Conservation (phyloP, 2,329 filamentous ascomycete genomes). For the Aspergillus texensis region DNA sequence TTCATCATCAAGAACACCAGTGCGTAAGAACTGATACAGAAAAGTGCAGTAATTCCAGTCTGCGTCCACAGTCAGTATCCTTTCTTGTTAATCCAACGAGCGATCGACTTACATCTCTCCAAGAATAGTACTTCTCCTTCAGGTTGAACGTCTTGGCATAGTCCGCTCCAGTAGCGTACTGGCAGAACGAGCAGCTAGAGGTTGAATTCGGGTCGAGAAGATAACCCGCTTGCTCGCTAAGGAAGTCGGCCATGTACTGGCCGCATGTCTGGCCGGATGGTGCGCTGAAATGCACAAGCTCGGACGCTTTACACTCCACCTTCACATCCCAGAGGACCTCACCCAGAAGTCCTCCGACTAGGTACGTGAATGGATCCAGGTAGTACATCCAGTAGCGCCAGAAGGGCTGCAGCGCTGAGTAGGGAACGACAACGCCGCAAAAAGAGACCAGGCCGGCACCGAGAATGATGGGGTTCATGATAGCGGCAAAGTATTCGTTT, state of each 20-base stretch:
- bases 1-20: conserved; percentile 54
- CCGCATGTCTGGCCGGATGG: conserved; percentile 36
- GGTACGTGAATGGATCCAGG: conserved; percentile 48
- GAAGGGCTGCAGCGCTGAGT: conserved; percentile 40
- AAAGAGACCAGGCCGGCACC: conserved; percentile 46
- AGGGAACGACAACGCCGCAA: conserved; percentile 44
- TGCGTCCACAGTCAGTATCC: conserved; percentile 16
- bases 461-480: conserved; percentile 61
- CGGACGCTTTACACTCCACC: conserved; percentile 37
- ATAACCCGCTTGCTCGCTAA: conserved; percentile 31
- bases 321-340: conserved; percentile 43
- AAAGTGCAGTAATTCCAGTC: conserved; percentile 48
- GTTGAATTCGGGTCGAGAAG: conserved; percentile 33
- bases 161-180: conserved; percentile 35
- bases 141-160: conserved; percentile 39
- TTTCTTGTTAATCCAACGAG: not conserved
- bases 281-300: conserved; percentile 33
- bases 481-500: conserved; percentile 61
- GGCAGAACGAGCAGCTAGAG: conserved; percentile 33
- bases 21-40: conserved; percentile 46
- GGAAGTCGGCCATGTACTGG: conserved; percentile 38
- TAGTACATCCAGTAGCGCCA: conserved; percentile 51
- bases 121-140: conserved; percentile 37
- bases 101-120: conserved; percentile 38
- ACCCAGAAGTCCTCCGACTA: conserved; percentile 43